Percentiles rank a stretch among this genome's conserved stretches.
phyloP scores from a whole-genome alignment of 805 yeast genomes.

The Suhomyces kilbournensis region DNA sequence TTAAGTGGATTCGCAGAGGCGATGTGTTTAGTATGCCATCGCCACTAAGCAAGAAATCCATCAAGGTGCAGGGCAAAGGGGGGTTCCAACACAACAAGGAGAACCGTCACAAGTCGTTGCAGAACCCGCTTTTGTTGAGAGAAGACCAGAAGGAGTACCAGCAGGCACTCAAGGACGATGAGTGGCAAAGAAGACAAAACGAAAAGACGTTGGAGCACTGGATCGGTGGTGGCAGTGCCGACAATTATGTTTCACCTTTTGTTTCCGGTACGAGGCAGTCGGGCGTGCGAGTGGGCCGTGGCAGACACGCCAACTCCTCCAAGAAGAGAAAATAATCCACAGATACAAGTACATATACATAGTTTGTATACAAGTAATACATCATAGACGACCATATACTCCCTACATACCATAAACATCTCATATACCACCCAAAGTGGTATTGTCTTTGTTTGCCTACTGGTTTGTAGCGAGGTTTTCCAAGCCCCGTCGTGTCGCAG shows the following conservation, averaged over 20 bases:
- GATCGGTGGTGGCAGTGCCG: conserved; percentile 94
- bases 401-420: too few species aligned
- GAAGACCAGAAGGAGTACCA: conserved; percentile 95
- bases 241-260: conserved; percentile 86
- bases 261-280: conserved; percentile 41
- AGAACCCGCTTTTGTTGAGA: conserved; percentile 58
- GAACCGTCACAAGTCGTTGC: conserved; percentile 48
- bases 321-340: conserved; percentile 22
- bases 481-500: not conserved
- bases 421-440: too few species aligned
- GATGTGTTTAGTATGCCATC: conserved; percentile 76
- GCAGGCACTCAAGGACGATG: conserved; percentile 81
- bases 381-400: too few species aligned
- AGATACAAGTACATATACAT: too few species aligned
- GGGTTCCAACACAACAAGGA: conserved; percentile 73
- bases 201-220: conserved; percentile 84
- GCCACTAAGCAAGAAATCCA: conserved; percentile 80
- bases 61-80: conserved; percentile 70
- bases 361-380: too few species aligned
- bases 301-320: conserved; percentile 75
- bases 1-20: conserved; percentile 93
- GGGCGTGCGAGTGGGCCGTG: conserved; percentile 80
- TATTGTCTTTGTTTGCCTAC: too few species aligned
- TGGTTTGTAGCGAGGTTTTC: not conserved
- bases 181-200: conserved; percentile 81